phyloP scores from a whole-genome alignment of 352 stramenopile genomes.

The Albugo laibachii region DNA sequence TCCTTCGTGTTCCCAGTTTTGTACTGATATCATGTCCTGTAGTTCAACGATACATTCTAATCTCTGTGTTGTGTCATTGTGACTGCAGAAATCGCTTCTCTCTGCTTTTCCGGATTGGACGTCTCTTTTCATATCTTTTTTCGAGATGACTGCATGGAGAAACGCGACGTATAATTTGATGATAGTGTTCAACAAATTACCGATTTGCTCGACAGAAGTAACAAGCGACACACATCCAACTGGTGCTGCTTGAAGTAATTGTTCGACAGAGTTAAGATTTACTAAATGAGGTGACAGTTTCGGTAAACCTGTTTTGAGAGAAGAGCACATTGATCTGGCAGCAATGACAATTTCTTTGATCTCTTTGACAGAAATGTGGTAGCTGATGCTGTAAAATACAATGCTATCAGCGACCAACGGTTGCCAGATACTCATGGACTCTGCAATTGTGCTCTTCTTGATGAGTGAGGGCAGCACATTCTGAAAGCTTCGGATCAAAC shows the following conservation, averaged over 20 bases:
- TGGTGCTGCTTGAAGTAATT: constrained; percentile 50
- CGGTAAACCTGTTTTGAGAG: constrained; percentile 29
- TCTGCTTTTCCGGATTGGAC: constrained; percentile 19
- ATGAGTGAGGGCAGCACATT: neutral
- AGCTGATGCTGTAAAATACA: constrained; percentile 38
- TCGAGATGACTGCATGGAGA: constrained; percentile 30
- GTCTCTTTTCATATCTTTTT: constrained; percentile 29
- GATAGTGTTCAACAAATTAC: constrained; percentile 56
- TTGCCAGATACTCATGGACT: constrained; percentile 52
- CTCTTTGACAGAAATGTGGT: constrained; percentile 25
- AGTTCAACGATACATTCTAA: constrained; percentile 20
- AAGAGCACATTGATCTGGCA: constrained; percentile 31
- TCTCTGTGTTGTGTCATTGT: constrained; percentile 18
- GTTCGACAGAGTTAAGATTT: constrained; percentile 49
- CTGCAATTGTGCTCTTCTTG: constrained; percentile 1
- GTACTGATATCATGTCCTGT: constrained; percentile 36
- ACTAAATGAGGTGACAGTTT: constrained; percentile 70
- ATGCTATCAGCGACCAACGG: constrained; percentile 44
- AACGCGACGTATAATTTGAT: constrained; percentile 47
- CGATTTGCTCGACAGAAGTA: constrained; percentile 45
- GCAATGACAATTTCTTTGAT: constrained; percentile 26
- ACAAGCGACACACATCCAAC: constrained; percentile 37
- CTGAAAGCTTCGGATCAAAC: too few relatives aligned
- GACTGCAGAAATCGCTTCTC: constrained; percentile 10
- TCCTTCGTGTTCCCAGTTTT: constrained; percentile 41